Percentiles rank a stretch among this genome's conserved stretches.
Conservation (phyloP, 345 rosid genomes). For the Corymbia maculata region DNA sequence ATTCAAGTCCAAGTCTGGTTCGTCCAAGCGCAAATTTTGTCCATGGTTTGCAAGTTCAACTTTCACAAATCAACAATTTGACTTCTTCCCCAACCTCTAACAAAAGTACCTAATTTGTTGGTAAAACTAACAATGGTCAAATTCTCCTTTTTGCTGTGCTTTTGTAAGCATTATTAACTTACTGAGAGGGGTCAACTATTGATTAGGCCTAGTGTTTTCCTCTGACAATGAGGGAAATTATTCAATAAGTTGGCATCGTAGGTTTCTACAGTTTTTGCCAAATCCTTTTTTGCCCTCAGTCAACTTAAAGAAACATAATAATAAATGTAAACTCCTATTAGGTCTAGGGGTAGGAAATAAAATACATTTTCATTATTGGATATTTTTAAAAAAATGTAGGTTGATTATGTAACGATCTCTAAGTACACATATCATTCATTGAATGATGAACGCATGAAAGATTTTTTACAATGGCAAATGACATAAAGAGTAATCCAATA, state of each 20-base stretch:
- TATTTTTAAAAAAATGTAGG: background rate
- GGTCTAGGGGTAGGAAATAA: background rate
- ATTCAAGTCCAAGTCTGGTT: background rate
- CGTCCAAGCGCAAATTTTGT: background rate
- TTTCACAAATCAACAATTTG: background rate
- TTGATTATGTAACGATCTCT: background rate
- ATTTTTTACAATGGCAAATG: background rate
- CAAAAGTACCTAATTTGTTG: background rate
- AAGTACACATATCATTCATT: background rate
- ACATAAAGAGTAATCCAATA: background rate
- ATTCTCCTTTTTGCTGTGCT: background rate
- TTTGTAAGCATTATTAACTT: background rate
- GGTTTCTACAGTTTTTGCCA: background rate
- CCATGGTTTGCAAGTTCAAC: background rate
- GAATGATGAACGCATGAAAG: background rate
- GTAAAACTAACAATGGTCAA: background rate
- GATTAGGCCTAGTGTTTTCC: background rate
- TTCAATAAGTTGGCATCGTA: background rate
- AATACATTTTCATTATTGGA: background rate
- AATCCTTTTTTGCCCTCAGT: background rate
- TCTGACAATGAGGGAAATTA: background rate
- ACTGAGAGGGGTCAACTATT: background rate
- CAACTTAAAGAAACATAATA: background rate
- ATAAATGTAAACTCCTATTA: background rate
- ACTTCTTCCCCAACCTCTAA: background rate